Evolutionary conservation across 1,284 basidiomycete genomes (phyloP).

Genomic region (Pholiota adiposa): DNA sequence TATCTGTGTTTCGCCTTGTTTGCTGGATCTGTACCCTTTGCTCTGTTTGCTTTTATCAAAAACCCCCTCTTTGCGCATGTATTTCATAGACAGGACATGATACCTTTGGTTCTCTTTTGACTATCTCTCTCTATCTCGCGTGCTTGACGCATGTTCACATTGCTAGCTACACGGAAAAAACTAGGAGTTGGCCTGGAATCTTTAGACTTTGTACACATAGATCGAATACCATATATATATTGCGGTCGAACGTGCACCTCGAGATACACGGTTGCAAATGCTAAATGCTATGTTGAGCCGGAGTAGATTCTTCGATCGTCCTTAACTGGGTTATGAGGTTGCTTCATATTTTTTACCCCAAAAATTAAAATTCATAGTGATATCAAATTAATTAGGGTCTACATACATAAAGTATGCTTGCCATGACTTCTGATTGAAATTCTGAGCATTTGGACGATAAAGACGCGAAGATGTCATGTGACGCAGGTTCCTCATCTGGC

Average conservation of each 20-base stretch:
- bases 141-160: conserved; percentile 20
- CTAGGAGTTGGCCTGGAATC: conserved; percentile 11
- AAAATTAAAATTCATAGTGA: not conserved
- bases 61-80: conserved; percentile 16
- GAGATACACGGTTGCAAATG: not conserved
- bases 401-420: not conserved
- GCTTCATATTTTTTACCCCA: not conserved
- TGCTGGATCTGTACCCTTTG: conserved; percentile 23
- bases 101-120: conserved; percentile 5
- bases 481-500: not conserved
- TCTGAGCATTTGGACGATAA: not conserved
- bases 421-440: not conserved
- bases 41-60: conserved; percentile 5
- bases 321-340: not conserved
- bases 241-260: not conserved
- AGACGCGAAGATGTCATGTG: not conserved
- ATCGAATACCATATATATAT: conserved; percentile 12
- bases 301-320: not conserved
- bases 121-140: conserved; percentile 8
- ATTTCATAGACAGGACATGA: conserved; percentile 26
- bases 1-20: conserved; percentile 8
- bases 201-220: conserved; percentile 14
- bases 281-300: not conserved
- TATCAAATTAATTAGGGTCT: not conserved
- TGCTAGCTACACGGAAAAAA: conserved; percentile 14